A percentile compares a stretch with the other conserved stretches of the same genome.
Conservation (phyloP, 148 eudicot genomes). For the Camellia sinensis region DNA sequence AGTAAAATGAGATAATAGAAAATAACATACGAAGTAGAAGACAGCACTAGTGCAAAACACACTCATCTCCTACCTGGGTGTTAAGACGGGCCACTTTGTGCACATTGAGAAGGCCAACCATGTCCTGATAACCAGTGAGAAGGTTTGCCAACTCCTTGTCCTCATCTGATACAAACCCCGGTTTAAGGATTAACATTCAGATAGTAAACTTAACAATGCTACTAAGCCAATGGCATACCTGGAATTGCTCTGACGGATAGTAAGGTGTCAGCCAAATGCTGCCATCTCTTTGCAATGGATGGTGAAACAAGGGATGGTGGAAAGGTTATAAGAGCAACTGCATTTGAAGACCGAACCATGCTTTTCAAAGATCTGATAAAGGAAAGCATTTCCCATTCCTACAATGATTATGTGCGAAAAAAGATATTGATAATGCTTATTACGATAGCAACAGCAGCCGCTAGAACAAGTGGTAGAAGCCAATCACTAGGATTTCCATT, state of each 20-base stretch:
- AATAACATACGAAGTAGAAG: neutral
- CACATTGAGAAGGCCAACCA: slow-evolving; percentile 87
- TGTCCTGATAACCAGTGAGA: slow-evolving; percentile 90
- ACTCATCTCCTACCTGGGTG: slow-evolving; percentile 55
- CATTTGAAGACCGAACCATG: slow-evolving; percentile 68
- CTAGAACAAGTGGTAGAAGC: neutral
- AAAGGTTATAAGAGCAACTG: slow-evolving; percentile 77
- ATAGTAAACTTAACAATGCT: neutral
- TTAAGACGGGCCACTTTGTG: slow-evolving; percentile 87
- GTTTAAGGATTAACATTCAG: slow-evolving; percentile 12
- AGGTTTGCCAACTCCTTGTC: slow-evolving; percentile 87
- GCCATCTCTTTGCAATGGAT: slow-evolving; percentile 77
- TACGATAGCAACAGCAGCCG: neutral
- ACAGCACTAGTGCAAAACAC: neutral
- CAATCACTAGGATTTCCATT: neutral
- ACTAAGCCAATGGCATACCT: slow-evolving; percentile 38
- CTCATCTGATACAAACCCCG: slow-evolving; percentile 50
- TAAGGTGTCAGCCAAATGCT: slow-evolving; percentile 94
- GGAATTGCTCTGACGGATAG: slow-evolving; percentile 88
- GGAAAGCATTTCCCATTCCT: slow-evolving; percentile 94
- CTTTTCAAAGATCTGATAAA: slow-evolving; percentile 78
- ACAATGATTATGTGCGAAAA: slow-evolving; percentile 11
- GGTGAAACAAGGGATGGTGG: slow-evolving; percentile 75
- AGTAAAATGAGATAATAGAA: neutral
- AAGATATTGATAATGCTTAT: neutral